Base-by-base conservation (phyloP, 2,329 filamentous ascomycete genomes). In the Hysterium pulicare region DNA sequence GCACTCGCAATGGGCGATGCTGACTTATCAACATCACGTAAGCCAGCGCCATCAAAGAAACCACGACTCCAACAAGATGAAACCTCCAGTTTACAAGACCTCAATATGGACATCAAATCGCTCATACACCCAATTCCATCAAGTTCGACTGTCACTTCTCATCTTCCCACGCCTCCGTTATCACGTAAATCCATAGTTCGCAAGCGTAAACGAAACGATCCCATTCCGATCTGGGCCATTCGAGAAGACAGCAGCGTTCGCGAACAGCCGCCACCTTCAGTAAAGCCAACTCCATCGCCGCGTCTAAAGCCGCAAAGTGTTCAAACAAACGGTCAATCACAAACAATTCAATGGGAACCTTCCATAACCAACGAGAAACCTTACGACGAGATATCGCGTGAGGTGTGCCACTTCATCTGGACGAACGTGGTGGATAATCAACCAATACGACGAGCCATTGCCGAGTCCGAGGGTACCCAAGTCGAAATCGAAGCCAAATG, bases 401-500 rank as follows among this genome's bases (percentile, higher is more conserved):
- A 75, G 15, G 76, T 95, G n/a, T 87, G 85, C 47, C 87, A 95
- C 60, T 95, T 90, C 56, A 71, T 96, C 9, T 94, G 83, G 60
- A 64, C 79, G 36, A 75, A 85, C 42, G 83, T 93, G 15, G 76
- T 93, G 5, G 72, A 76, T 39, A 81, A 82, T 47, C 73, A 78
- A n/a, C 81, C 87, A 50, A 68, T 82, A 19, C 58, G 61, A 9
- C 46, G 45, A 40, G 72, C 71, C 9, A 74, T 83, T 28, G 76
- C 62, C 1, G 69, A 76, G 42, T 71, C 75, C 9, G 76, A 79
- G 13, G 82, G 81, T 5, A 84, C 90, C 11, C 79, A 88, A 46
- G 83, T 96, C 40, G 93, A 98, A 67, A 87, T 98, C 41, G 93
- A 98, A 70, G 93, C 90, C 8, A 97, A 97, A 66, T 74, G 97